phyloP scores from a whole-genome alignment of 257 asterid genomes.

The Mitragyna speciosa region DNA sequence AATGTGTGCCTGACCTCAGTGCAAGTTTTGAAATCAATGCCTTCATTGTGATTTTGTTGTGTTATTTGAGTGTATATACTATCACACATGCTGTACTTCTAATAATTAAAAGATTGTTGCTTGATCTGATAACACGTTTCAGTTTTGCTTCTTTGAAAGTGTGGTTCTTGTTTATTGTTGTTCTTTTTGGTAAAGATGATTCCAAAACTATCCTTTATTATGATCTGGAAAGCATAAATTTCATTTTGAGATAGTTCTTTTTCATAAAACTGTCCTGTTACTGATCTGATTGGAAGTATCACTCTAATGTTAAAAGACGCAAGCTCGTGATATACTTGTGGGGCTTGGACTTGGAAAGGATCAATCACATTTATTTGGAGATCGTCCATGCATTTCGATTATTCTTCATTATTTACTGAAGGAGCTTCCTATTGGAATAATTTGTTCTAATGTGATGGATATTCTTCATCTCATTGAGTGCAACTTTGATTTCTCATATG shows the following conservation, averaged over 20 bases:
- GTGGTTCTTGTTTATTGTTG: no score
- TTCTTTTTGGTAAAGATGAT: no score
- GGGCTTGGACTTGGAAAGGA: slow-evolving; percentile 64
- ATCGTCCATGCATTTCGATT: slow-evolving; percentile 52
- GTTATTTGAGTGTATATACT: no score
- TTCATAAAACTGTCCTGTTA: background rate
- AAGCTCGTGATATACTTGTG: slow-evolving; percentile 46
- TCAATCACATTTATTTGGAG: slow-evolving; percentile 48
- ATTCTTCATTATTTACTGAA: slow-evolving; percentile 69
- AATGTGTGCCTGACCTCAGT: slow-evolving; percentile 3
- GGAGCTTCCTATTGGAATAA: slow-evolving; percentile 66
- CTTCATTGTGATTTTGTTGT: background rate
- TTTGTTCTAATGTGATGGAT: slow-evolving; percentile 59
- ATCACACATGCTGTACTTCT: no score
- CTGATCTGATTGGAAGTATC: background rate
- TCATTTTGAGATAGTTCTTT: background rate
- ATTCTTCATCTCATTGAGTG: slow-evolving; percentile 62
- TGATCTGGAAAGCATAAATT: background rate
- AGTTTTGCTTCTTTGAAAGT: no score
- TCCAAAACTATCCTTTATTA: no score
- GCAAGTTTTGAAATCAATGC: background rate
- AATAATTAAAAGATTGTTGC: no score
- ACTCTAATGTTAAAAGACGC: slow-evolving; percentile 32
- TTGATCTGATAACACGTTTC: no score
- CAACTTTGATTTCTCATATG: slow-evolving; percentile 55